Evolutionary conservation across 2,329 filamentous ascomycete genomes (phyloP), one percentile per base, ranked within the genome.

Genomic region (Furcasterigmium sp.): DNA sequence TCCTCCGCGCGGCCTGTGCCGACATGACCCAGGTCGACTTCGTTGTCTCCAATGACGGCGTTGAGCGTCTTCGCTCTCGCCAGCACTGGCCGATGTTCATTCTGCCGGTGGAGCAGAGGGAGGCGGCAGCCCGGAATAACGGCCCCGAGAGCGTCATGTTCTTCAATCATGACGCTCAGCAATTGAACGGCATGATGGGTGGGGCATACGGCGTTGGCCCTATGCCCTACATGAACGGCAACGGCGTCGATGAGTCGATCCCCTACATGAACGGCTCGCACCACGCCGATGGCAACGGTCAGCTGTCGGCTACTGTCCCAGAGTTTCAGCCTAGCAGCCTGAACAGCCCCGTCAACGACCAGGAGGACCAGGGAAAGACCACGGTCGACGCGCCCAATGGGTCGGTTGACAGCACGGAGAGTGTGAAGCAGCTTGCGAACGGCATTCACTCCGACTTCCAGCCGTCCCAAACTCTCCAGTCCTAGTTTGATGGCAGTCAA

Each of bases 71-170:
- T 37, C 85, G 93, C 41, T 79, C 81, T 46, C 77, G 78, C 20
- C 76, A 88, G 17, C 82, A 80, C 20, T 96, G 90, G 88, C 75
- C 85, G 52, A 80, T 83, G 51, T 97, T 88, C 73, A 78, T 96
- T 17, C 66, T 94, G 46, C 76, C 79, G 2, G 73, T 82, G 57
- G 76, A 82, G 11, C 78, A 88, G 48, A 84, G 91, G 49, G 81
- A 90, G 52, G 73, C 81, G 34, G 75, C 79, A 17, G 87, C 87
- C 30, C 87, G 85, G 58, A 86, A 85, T 54, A 77, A 85, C 15
- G 90, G 90, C 4, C 77, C 76, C 23, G 59, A 62, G 35, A 68
- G 62, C 32, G 63, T 57, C 47, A 57, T 55, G 41, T 57, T 59
- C 36, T 55, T 53, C 45, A 51, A 52, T 37, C 39, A 48, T 30